Conservation (phyloP, 495 filamentous ascomycete genomes). For the Talaromyces borbonicus region DNA sequence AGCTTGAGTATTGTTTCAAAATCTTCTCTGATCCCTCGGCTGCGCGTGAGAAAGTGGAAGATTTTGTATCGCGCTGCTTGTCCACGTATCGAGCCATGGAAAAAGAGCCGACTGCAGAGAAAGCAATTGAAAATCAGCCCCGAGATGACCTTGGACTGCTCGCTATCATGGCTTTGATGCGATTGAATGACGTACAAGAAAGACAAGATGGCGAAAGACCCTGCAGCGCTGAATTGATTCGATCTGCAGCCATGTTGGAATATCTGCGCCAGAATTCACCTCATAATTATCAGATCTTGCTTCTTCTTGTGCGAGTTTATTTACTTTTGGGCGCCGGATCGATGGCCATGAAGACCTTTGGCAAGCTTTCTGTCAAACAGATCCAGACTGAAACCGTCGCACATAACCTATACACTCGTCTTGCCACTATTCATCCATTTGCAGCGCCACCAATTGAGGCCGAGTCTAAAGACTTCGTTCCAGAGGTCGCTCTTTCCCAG, state of each 20-base stretch:
- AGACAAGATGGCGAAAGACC: slow-evolving; percentile 13
- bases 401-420: slow-evolving; percentile 46
- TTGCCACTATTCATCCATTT: slow-evolving; percentile 47
- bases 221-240: slow-evolving; percentile 35
- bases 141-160: slow-evolving; percentile 48
- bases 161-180: slow-evolving; percentile 45
- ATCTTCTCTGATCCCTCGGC: slow-evolving; percentile 31
- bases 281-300: slow-evolving; percentile 48
- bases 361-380: slow-evolving; percentile 49
- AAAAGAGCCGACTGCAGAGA: slow-evolving; percentile 14
- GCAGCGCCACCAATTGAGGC: slow-evolving; percentile 30
- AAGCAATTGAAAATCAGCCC: slow-evolving; percentile 44
- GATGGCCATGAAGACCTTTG: slow-evolving; percentile 43
- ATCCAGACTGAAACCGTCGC: slow-evolving; percentile 49
- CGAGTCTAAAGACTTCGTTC: slow-evolving; percentile 35
- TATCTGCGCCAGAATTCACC: slow-evolving; percentile 39
- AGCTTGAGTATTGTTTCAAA: slow-evolving; percentile 45
- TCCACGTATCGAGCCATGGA: slow-evolving; percentile 28
- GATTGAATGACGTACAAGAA: slow-evolving; percentile 20
- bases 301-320: slow-evolving; percentile 46
- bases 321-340: slow-evolving; percentile 43
- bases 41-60: slow-evolving; percentile 25
- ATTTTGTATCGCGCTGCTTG: slow-evolving; percentile 38
- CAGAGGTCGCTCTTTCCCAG: slow-evolving; percentile 30
- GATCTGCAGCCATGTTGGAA: slow-evolving; percentile 41